Evolutionary conservation across 352 stramenopile species (phyloP).

Genomic region (Phytophthora cactorum): DNA sequence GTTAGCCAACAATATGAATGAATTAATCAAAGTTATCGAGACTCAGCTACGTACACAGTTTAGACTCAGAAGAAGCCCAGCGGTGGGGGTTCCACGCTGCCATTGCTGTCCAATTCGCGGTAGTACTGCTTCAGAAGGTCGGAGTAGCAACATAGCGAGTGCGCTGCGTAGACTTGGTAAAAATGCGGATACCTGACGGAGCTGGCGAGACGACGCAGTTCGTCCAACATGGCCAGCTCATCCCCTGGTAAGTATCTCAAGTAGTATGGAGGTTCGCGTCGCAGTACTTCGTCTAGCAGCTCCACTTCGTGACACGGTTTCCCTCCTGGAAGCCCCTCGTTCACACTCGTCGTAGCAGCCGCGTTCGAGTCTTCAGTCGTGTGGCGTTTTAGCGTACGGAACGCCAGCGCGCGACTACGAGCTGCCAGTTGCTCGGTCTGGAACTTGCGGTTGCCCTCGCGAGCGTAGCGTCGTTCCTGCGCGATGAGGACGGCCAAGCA

Average conservation of each 20-base stretch:
- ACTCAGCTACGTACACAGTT: neutral
- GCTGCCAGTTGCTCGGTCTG: conserved; percentile 60
- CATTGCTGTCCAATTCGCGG: conserved; percentile 46
- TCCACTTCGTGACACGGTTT: conserved; percentile 67
- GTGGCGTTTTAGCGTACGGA: conserved; percentile 59
- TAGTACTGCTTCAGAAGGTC: conserved; percentile 80
- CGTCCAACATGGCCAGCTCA: conserved; percentile 65
- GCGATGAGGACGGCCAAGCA: conserved; percentile 69
- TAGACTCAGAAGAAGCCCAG: conserved; percentile 53
- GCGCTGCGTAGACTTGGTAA: conserved; percentile 62
- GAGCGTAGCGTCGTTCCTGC: conserved; percentile 59
- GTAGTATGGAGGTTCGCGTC: conserved; percentile 74
- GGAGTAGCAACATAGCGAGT: conserved; percentile 67
- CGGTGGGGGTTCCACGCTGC: conserved; percentile 53
- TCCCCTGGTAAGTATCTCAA: conserved; percentile 72
- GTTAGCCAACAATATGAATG: conserved; percentile 2
- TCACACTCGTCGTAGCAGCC: conserved; percentile 45
- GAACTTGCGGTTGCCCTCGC: conserved; percentile 66
- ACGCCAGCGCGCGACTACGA: conserved; percentile 55
- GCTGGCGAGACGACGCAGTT: conserved; percentile 60
- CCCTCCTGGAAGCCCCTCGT: conserved; percentile 62
- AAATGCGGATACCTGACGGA: conserved; percentile 60
- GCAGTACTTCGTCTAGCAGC: conserved; percentile 59
- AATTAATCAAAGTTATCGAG: conserved; percentile 12
- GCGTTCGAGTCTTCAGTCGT: conserved; percentile 44